These are phyloP conservation scores for Vachellia collinsii DNA, from an alignment of 306 rosid genomes.

Conservation along the genomic window DNA sequence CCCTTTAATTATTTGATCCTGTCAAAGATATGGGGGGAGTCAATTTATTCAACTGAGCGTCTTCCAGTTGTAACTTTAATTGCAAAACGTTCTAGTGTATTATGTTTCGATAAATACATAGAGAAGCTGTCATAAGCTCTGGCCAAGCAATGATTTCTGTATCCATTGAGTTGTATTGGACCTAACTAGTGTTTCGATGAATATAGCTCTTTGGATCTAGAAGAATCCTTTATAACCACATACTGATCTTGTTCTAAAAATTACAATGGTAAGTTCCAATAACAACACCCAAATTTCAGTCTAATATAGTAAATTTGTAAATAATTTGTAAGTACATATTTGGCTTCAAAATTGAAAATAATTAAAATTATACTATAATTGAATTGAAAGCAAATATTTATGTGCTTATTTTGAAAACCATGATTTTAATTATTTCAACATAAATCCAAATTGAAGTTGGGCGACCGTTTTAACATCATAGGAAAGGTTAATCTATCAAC, in stretches of 20 bases:
- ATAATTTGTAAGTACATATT: background rate
- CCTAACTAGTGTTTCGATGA: background rate
- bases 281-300: background rate
- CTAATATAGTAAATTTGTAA: background rate
- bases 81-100: slow-evolving; percentile 36
- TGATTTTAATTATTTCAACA: background rate
- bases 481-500: background rate
- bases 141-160: background rate
- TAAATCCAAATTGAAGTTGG: background rate
- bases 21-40: slow-evolving; percentile 1
- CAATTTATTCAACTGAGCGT: slow-evolving; percentile 31
- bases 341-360: background rate
- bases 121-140: background rate
- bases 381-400: background rate
- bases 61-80: slow-evolving; percentile 19
- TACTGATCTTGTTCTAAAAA: background rate
- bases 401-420: background rate
- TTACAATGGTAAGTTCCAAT: too few relatives aligned
- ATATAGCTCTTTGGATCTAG: background rate
- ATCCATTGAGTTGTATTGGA: background rate
- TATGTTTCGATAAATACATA: background rate
- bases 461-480: background rate
- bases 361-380: background rate
- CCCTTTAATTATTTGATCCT: slow-evolving; percentile 7
- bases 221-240: background rate